A percentile compares a stretch with the other conserved stretches of the same genome.
Evolutionary conservation across 768 basidiomycete genomes (phyloP).

Genomic region (Psilocybe subaeruginosa): DNA sequence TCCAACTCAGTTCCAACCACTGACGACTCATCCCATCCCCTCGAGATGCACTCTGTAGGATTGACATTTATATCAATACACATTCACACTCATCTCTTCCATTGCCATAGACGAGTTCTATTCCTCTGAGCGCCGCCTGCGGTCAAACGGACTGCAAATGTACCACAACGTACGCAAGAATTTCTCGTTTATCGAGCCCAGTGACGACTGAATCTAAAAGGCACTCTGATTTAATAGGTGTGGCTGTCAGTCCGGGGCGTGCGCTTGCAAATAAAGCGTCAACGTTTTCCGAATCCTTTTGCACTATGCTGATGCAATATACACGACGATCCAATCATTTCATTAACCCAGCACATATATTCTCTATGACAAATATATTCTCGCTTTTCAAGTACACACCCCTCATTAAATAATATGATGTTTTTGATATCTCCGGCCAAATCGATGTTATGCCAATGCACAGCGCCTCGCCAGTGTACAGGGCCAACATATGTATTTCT

Average conservation of each 20-base stretch:
- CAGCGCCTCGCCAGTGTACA: not conserved
- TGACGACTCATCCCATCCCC: not conserved
- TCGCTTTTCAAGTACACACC: no score
- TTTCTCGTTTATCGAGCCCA: not conserved
- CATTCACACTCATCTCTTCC: no score
- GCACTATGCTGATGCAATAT: no score
- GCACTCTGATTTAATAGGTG: slow-evolving; percentile 8
- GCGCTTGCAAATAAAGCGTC: slow-evolving; percentile 10
- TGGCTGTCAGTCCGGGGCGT: slow-evolving; percentile 4
- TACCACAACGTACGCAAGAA: slow-evolving; percentile 21
- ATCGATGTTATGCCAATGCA: not conserved
- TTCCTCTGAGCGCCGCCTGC: slow-evolving; percentile 34
- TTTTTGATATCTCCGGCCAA: not conserved
- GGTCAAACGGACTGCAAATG: slow-evolving; percentile 27
- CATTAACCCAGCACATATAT: no score
- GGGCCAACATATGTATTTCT: not conserved
- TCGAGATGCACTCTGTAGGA: slow-evolving; percentile 18
- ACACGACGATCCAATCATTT: no score
- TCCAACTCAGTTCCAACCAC: not conserved
- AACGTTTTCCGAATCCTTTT: no score
- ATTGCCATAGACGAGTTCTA: slow-evolving; percentile 2
- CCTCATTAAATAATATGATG: no score
- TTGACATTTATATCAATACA: not conserved
- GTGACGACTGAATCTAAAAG: not conserved
- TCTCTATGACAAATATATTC: no score